phyloP scores from a whole-genome alignment of 176 grass and related monocot species.

The Pharus latifolius region DNA sequence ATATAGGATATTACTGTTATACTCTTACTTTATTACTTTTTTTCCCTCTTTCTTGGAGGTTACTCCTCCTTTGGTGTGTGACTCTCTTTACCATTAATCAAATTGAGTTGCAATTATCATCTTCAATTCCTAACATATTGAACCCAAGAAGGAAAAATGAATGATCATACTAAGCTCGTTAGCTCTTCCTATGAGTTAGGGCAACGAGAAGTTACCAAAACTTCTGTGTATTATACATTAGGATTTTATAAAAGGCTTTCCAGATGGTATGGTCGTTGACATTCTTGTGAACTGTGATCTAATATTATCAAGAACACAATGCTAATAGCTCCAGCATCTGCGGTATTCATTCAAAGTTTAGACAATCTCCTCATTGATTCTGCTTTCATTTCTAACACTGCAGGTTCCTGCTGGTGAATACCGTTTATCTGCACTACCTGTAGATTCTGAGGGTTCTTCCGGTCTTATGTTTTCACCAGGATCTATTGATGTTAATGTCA shows the following conservation, averaged over 20 bases:
- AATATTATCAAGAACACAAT: not conserved
- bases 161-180: not conserved
- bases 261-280: not conserved
- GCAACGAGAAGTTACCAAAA: not conserved
- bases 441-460: constrained; percentile 52
- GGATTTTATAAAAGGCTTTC: not conserved
- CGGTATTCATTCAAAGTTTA: not conserved
- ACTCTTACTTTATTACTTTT: too few relatives aligned
- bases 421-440: constrained; percentile 61
- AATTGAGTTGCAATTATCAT: too few relatives aligned
- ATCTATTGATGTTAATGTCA: constrained; percentile 60
- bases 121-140: too few relatives aligned
- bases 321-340: not conserved
- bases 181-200: not conserved
- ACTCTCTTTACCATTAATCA: too few relatives aligned
- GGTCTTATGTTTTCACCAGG: constrained; percentile 80
- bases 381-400: constrained; percentile 7
- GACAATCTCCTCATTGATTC: not conserved
- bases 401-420: constrained; percentile 86
- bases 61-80: too few relatives aligned
- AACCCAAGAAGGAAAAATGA: not conserved
- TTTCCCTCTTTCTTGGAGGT: too few relatives aligned
- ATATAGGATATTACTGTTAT: too few relatives aligned
- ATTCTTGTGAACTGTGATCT: constrained; percentile 15
- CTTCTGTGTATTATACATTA: not conserved